Percentiles rank a stretch among this genome's conserved stretches.
These are phyloP conservation scores for Withania somnifera DNA, from an alignment of 305 asterid species.

Conservation along the genomic window DNA sequence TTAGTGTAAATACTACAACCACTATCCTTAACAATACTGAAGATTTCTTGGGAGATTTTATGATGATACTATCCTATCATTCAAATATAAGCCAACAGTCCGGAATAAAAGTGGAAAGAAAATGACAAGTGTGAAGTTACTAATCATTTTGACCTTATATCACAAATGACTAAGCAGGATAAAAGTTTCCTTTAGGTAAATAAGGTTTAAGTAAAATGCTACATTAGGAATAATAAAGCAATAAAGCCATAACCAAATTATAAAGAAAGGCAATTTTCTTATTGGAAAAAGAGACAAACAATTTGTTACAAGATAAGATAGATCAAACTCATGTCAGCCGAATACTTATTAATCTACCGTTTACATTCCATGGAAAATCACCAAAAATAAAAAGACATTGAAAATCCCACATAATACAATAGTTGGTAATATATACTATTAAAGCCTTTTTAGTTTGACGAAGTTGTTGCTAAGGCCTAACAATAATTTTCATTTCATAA, in stretches of 20 bases:
- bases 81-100: background rate
- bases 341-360: background rate
- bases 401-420: no score
- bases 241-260: background rate
- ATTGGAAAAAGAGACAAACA: background rate
- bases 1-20: constrained; percentile 54
- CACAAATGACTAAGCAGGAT: background rate
- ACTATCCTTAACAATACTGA: constrained; percentile 52
- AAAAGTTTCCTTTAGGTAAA: background rate
- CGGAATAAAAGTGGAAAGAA: background rate
- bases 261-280: background rate
- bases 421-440: no score
- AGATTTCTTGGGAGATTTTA: constrained; percentile 67
- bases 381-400: no score
- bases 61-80: constrained; percentile 50
- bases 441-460: no score
- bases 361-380: background rate
- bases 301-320: background rate
- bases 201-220: background rate
- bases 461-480: no score
- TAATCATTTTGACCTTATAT: background rate
- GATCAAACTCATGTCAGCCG: background rate
- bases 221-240: background rate
- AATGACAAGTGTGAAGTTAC: background rate
- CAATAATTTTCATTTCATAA: no score